phyloP scores from a whole-genome alignment of 2,329 filamentous ascomycete species.

The Dichotomopilus funicola region DNA sequence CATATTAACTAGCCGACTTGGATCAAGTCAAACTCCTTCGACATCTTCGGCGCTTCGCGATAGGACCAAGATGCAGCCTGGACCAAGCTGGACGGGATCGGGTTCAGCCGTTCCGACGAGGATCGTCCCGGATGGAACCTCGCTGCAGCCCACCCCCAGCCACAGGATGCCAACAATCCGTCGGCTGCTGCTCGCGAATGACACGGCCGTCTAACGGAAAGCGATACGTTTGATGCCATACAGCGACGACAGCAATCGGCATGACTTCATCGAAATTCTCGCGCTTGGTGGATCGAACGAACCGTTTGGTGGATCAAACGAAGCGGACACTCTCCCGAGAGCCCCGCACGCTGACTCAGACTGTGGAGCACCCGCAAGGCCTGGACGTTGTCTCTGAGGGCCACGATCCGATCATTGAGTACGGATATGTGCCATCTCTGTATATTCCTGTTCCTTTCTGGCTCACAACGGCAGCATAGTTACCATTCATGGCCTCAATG shows the following conservation, averaged over 20 bases:
- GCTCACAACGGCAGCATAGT: slow-evolving; percentile 39
- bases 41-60: too few species aligned
- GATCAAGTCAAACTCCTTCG: too few species aligned
- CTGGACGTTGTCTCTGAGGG: neutral
- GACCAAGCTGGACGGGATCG: neutral
- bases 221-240: neutral
- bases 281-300: neutral
- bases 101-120: neutral
- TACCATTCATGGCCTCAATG: slow-evolving; percentile 67
- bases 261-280: neutral
- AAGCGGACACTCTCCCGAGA: neutral
- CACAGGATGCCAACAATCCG: neutral
- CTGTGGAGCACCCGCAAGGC: neutral
- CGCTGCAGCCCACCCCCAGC: neutral
- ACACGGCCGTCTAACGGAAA: neutral
- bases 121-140: neutral
- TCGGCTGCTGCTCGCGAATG: neutral
- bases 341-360: neutral
- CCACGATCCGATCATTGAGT: neutral
- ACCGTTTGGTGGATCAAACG: neutral
- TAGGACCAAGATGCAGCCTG: too few species aligned
- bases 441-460: neutral
- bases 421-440: too few species aligned
- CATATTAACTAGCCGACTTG: too few species aligned
- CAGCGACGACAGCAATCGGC: neutral